Evolutionary conservation across 2,329 filamentous ascomycete genomes (phyloP).

Genomic region (Cucurbitaria berberidis): DNA sequence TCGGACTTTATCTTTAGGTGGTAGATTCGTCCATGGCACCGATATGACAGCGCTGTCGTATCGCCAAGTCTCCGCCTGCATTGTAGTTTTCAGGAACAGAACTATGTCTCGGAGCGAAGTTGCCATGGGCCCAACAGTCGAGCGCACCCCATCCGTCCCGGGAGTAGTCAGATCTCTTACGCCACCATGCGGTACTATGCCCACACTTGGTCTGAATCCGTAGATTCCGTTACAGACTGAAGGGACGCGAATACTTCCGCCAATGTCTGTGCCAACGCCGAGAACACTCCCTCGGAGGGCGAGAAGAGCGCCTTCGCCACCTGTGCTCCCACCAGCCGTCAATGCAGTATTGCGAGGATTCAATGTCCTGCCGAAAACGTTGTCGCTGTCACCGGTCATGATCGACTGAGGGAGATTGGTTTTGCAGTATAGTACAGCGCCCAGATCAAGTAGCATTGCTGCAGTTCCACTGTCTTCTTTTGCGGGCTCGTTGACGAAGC

Average conservation of each 20-base stretch:
- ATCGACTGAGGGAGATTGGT: conserved; percentile 70
- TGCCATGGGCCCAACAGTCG: conserved; percentile 48
- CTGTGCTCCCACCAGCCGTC: conserved; percentile 67
- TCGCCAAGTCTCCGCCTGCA: conserved; percentile 50
- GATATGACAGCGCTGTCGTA: conserved; percentile 13
- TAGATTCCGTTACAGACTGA: conserved; percentile 60
- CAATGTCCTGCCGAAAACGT: conserved; percentile 64
- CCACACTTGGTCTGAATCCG: conserved; percentile 60
- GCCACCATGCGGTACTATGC: conserved; percentile 53
- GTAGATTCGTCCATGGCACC: conserved; percentile 9
- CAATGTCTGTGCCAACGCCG: conserved; percentile 68
- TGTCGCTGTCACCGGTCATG: conserved; percentile 64
- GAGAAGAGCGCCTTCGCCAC: conserved; percentile 68
- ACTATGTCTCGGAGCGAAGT: conserved; percentile 47
- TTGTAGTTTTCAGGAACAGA: conserved; percentile 49
- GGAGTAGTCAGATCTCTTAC: conserved; percentile 20
- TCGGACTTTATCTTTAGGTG: conserved; percentile 1
- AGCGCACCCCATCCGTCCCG: conserved; percentile 32
- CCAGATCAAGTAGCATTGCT: conserved; percentile 62
- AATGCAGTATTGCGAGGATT: conserved; percentile 65
- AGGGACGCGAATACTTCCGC: conserved; percentile 54
- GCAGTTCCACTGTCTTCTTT: conserved; percentile 60
- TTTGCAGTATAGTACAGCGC: conserved; percentile 70
- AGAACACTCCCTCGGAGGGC: conserved; percentile 62
- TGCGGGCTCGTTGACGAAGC: conserved; percentile 62